A percentile compares a stretch with the other conserved stretches of the same genome.
These are phyloP conservation scores for Mycena chlorophos DNA, from an alignment of 768 basidiomycete species.

Conservation along the genomic window DNA sequence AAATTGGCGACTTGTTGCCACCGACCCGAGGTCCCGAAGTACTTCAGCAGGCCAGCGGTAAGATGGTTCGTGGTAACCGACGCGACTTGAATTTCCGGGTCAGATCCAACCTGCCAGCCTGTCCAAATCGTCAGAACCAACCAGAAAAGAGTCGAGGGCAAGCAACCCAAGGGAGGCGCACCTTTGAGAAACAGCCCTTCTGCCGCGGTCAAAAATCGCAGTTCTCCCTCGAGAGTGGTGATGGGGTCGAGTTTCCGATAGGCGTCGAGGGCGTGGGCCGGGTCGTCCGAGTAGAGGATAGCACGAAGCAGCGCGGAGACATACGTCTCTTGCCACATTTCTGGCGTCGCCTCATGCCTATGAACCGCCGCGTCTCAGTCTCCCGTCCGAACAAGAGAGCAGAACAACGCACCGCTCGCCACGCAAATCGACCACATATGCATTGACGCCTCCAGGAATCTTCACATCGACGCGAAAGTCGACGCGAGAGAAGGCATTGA, in stretches of 20 bases:
- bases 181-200: conserved; percentile 89
- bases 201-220: conserved; percentile 86
- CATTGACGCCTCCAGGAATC: conserved; percentile 95
- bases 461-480: conserved; percentile 98
- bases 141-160: background rate
- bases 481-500: conserved; percentile 96
- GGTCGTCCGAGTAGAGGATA: conserved; percentile 94
- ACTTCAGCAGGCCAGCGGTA: conserved; percentile 92
- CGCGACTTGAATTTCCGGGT: conserved; percentile 98
- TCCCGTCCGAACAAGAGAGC: background rate
- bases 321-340: conserved; percentile 98
- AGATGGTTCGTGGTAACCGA: conserved; percentile 96
- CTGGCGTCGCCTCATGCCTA: conserved; percentile 86
- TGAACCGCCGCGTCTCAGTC: background rate
- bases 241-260: conserved; percentile 97
- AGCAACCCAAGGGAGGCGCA: too few species aligned
- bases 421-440: conserved; percentile 90
- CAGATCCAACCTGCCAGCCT: conserved; percentile 99
- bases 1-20: conserved; percentile 87
- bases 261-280: conserved; percentile 85
- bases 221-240: conserved; percentile 82
- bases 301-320: conserved; percentile 89
- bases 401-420: conserved; percentile 77
- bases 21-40: conserved; percentile 90
- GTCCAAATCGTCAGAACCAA: background rate